Conservation (phyloP, 2,329 filamentous ascomycete genomes). For the Nannizziopsis arthrosporioides region DNA sequence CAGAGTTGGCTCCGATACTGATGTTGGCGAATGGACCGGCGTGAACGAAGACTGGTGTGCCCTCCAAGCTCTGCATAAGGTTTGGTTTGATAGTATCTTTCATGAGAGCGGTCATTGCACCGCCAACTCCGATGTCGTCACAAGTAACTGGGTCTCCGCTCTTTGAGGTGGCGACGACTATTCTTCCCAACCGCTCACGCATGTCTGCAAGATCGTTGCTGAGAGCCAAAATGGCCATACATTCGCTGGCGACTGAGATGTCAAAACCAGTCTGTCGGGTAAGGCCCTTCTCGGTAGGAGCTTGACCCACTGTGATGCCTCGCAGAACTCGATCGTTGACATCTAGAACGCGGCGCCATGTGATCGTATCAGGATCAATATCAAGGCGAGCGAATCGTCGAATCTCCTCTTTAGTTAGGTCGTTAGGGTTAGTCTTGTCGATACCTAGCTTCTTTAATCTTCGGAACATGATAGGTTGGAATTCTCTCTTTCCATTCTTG, state of each 20-base stretch:
- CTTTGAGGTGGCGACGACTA: slow-evolving; percentile 85
- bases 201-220: slow-evolving; percentile 80
- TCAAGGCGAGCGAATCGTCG: slow-evolving; percentile 80
- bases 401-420: slow-evolving; percentile 83
- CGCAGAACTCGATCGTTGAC: slow-evolving; percentile 94
- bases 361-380: slow-evolving; percentile 93
- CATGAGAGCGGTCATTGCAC: slow-evolving; percentile 88
- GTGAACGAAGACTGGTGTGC: slow-evolving; percentile 94
- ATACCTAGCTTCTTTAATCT: slow-evolving; percentile 93
- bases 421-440: slow-evolving; percentile 82
- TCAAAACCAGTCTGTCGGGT: slow-evolving; percentile 87
- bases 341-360: slow-evolving; percentile 89
- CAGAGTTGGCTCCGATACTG: slow-evolving; percentile 89
- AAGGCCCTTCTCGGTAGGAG: slow-evolving; percentile 80
- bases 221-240: slow-evolving; percentile 94
- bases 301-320: slow-evolving; percentile 76
- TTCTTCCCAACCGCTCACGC: slow-evolving; percentile 82
- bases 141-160: slow-evolving; percentile 85
- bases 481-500: slow-evolving; percentile 81
- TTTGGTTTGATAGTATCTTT: slow-evolving; percentile 98
- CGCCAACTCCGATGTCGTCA: slow-evolving; percentile 86
- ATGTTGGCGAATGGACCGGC: slow-evolving; percentile 98
- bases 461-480: slow-evolving; percentile 82
- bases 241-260: slow-evolving; percentile 94
- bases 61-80: slow-evolving; percentile 95